Evolutionary conservation across 1,284 basidiomycete species (phyloP).

Genomic region (Naganishia albida): DNA sequence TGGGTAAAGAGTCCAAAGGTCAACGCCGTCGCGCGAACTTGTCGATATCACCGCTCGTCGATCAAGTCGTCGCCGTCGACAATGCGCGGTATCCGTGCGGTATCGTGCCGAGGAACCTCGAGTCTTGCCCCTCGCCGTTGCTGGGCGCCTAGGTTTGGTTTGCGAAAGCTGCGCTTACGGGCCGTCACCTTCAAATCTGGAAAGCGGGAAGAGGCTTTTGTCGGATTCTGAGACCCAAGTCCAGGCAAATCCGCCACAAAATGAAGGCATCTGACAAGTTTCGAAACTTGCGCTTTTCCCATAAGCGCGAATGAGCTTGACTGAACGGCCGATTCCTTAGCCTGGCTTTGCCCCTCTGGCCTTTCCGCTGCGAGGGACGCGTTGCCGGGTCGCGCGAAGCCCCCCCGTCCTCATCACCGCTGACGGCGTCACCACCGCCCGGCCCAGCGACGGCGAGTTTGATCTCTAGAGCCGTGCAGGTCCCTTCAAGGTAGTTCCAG

Average conservation of each 20-base stretch:
- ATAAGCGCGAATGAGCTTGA: no score
- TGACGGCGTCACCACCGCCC: constrained; percentile 12
- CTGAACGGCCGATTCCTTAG: no score
- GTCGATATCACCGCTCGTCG: constrained; percentile 1
- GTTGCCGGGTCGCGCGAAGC: not conserved
- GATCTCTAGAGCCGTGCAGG: constrained; percentile 23
- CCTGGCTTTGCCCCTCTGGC: not conserved
- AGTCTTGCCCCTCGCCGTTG: not conserved
- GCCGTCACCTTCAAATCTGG: no score
- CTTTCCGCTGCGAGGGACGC: not conserved
- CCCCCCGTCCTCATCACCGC: constrained; percentile 12
- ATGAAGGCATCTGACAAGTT: no score
- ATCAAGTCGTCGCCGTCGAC: constrained; percentile 1
- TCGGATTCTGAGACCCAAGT: no score
- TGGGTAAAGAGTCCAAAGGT: constrained; percentile 9
- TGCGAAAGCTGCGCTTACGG: no score
- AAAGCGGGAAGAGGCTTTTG: no score
- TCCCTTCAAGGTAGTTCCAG: constrained; percentile 22
- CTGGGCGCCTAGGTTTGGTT: no score
- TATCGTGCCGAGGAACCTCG: not conserved
- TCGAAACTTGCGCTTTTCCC: no score
- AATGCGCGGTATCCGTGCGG: not conserved
- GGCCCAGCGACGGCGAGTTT: not conserved
- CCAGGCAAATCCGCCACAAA: no score
- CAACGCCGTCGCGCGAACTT: constrained; percentile 4